Evolutionary conservation across 805 yeast genomes (phyloP), one percentile per base, ranked within the genome.

Genomic region (Suhomyces emberorum): DNA sequence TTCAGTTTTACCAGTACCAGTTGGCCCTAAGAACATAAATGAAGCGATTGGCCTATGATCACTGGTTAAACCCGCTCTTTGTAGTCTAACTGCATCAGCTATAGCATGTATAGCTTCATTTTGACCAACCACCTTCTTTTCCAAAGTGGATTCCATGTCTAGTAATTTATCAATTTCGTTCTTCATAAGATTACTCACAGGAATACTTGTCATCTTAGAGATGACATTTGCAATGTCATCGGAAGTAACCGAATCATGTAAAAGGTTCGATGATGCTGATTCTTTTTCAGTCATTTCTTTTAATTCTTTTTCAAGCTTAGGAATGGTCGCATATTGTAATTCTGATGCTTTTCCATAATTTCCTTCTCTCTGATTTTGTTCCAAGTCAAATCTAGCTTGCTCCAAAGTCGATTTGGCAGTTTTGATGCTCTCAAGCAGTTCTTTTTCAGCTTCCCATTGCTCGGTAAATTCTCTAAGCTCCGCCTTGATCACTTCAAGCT

Each of bases 1-100:
- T 60, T 93, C 98, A 0, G 98, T 93, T 62, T 91, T 91, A 65
- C 98, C 98, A 0, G 98, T 91, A 65, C 98, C 98, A 0, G 98
- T 93, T 36, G 98, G 98, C 15, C 98, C 98, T 47, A 93, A 70
- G 62, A 93, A 93, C 83, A 91, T 83, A 61, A 93, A 93, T 37
- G 95, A 84, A 1, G 97, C 98, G 51, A 91, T 89, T 5, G 98
- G 98, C 43, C 97, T 76, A 61, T 85, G 85, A 45, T 88, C 96
- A 58, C 86, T 84, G 7, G 98, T 91, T 41, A 91, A 75, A 1
- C 98, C 98, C 0, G 98, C 98, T 54, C 98, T 77, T 58, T 93
- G 98, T 41, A 91, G 70, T 59, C 97, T 81, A 11, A 91, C 98
- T 1, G 98, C 96, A 59, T 89, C 95, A 0, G 96, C 74, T 33